Conservation (phyloP, 352 stramenopile species). For the Pythium biforme region DNA sequence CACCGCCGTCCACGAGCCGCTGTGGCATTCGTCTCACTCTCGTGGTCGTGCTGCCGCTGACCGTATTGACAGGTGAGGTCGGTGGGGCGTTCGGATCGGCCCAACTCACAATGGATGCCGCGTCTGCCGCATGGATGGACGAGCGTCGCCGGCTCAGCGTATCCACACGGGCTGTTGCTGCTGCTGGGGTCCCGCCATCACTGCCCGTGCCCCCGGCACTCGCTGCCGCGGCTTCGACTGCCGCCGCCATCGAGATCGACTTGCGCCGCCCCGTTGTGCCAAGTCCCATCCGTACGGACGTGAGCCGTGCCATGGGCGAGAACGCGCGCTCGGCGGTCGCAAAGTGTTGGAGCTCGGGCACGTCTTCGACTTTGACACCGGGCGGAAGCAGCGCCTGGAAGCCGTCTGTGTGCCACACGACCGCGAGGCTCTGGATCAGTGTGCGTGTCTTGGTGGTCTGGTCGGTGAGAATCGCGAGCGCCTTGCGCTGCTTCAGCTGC, state of each 20-base stretch:
- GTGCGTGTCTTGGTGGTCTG: slow-evolving; percentile 55
- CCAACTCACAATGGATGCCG: background rate
- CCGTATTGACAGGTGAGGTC: background rate
- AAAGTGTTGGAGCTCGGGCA: slow-evolving; percentile 52
- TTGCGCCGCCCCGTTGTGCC: slow-evolving; percentile 4
- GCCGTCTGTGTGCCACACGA: slow-evolving; percentile 59
- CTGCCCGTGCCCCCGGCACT: background rate
- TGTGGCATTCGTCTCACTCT: background rate
- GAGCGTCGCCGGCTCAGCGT: background rate
- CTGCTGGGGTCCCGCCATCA: background rate
- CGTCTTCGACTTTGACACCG: slow-evolving; percentile 29
- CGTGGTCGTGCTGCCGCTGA: background rate
- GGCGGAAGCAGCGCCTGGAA: slow-evolving; percentile 45
- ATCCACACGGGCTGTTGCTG: background rate
- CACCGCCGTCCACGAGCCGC: background rate
- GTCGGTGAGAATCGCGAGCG: slow-evolving; percentile 51
- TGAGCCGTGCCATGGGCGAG: background rate
- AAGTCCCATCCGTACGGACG: slow-evolving; percentile 14
- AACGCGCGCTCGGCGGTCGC: background rate
- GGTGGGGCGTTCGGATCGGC: background rate
- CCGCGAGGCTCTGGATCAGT: slow-evolving; percentile 58
- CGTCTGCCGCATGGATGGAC: background rate
- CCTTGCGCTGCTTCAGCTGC: slow-evolving; percentile 51
- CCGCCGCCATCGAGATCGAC: slow-evolving; percentile 4
- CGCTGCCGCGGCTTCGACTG: background rate